Conservation (phyloP, 176 grass and related monocot genomes). For the Thalia dealbata region DNA sequence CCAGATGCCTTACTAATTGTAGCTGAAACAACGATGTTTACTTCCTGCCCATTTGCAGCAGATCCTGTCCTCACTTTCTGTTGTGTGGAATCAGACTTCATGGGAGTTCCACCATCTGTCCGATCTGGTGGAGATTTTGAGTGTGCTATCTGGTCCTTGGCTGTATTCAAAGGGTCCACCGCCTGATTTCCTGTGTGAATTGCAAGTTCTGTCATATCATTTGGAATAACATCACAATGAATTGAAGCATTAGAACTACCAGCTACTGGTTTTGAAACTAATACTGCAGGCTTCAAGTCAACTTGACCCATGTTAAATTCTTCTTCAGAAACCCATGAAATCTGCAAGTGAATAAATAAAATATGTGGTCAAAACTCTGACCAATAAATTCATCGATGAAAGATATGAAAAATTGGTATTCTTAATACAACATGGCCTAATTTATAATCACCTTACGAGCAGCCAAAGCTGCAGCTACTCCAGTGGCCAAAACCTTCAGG, state of each 20-base stretch:
- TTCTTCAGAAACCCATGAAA: constrained; percentile 94
- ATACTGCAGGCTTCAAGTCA: constrained; percentile 56
- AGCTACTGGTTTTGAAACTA: constrained; percentile 39
- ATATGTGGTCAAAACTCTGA: neutral
- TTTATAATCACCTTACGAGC: constrained; percentile 59
- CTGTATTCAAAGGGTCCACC: constrained; percentile 31
- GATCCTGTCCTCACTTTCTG: constrained; percentile 38
- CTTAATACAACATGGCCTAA: constrained; percentile 2
- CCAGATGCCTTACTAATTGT: constrained; percentile 46
- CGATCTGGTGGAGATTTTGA: constrained; percentile 64
- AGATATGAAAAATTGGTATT: neutral
- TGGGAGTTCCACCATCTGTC: constrained; percentile 36
- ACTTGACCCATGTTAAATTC: constrained; percentile 90
- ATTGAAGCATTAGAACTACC: constrained; percentile 29
- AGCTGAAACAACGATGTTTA: constrained; percentile 31
- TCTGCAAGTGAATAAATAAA: constrained; percentile 40
- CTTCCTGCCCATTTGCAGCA: constrained; percentile 49
- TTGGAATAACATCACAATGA: constrained; percentile 1
- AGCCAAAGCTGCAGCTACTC: constrained; percentile 88
- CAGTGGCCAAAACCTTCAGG: constrained; percentile 88
- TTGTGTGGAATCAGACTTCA: constrained; percentile 37
- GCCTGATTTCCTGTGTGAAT: constrained; percentile 49
- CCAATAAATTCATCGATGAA: neutral
- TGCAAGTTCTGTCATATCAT: constrained; percentile 13
- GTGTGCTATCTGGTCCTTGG: constrained; percentile 45